Percentiles rank a stretch among this genome's conserved stretches.
Conservation (phyloP, 1,139 yeast species). For the Taphrina wiesneri region DNA sequence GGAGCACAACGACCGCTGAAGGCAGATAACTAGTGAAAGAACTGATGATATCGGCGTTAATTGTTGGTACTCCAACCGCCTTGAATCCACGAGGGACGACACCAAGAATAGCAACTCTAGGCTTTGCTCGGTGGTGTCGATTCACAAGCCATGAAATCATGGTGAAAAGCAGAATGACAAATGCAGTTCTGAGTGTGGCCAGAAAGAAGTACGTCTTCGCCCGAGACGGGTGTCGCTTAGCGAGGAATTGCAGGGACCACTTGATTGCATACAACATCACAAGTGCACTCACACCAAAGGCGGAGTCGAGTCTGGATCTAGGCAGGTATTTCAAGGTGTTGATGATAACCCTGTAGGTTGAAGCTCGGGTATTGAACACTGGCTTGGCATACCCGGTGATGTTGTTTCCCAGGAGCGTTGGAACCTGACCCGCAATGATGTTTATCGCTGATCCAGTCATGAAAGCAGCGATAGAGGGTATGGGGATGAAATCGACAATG, state of each 20-base stretch:
- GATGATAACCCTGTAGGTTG: slow-evolving; percentile 70
- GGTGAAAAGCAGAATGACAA: slow-evolving; percentile 76
- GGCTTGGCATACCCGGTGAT: slow-evolving; percentile 48
- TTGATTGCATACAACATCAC: slow-evolving; percentile 70
- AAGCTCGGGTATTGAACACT: slow-evolving; percentile 73
- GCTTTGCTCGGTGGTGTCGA: slow-evolving; percentile 49
- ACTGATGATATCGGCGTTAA: slow-evolving; percentile 62
- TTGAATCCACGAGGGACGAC: slow-evolving; percentile 78
- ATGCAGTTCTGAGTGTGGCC: slow-evolving; percentile 76
- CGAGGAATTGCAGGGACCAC: slow-evolving; percentile 57
- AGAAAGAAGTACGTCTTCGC: slow-evolving; percentile 64
- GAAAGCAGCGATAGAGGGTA: slow-evolving; percentile 92
- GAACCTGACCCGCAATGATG: slow-evolving; percentile 81
- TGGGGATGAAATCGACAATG: slow-evolving; percentile 80
- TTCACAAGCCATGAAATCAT: slow-evolving; percentile 66
- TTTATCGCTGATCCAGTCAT: slow-evolving; percentile 92
- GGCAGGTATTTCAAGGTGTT: slow-evolving; percentile 71
- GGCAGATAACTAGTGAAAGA: slow-evolving; percentile 78
- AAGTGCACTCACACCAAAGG: slow-evolving; percentile 78
- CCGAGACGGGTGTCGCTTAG: slow-evolving; percentile 65
- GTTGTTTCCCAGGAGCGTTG: slow-evolving; percentile 75
- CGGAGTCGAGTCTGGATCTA: slow-evolving; percentile 72
- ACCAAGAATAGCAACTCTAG: slow-evolving; percentile 67
- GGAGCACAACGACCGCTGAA: slow-evolving; percentile 75
- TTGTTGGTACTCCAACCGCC: slow-evolving; percentile 69